Percentiles rank a stretch among this genome's conserved stretches.
Evolutionary conservation across 2,329 filamentous ascomycete species (phyloP).

Genomic region (Podosphaera xanthii): DNA sequence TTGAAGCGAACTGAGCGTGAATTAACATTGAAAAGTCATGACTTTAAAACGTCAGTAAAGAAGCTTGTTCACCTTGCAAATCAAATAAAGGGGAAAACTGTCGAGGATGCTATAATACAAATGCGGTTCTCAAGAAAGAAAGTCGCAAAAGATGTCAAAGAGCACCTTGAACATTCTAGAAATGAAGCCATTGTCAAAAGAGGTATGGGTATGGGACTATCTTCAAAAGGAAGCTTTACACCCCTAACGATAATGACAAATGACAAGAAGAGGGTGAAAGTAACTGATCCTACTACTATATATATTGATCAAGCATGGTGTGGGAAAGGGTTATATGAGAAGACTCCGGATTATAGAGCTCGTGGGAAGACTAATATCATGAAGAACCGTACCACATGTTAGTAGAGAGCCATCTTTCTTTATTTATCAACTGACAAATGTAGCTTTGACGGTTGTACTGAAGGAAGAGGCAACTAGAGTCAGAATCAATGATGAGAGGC

Average conservation of each 20-base stretch:
- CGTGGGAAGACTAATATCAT: conserved; percentile 47
- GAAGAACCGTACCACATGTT: conserved; percentile 51
- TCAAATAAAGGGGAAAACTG: conserved; percentile 80
- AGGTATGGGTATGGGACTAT: conserved; percentile 54
- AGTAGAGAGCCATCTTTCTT: conserved; percentile 19
- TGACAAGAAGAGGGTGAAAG: conserved; percentile 46
- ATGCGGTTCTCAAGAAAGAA: conserved; percentile 95
- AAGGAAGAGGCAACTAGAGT: conserved; percentile 89
- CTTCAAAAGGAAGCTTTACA: conserved; percentile 16
- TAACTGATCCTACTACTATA: conserved; percentile 55
- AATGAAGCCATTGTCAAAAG: conserved; percentile 58
- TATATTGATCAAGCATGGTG: conserved; percentile 93
- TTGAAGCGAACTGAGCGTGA: conserved; percentile 41
- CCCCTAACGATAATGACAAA: conserved; percentile 44
- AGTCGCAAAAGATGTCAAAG: conserved; percentile 55
- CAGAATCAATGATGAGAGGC: conserved; percentile 53
- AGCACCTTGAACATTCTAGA: conserved; percentile 58
- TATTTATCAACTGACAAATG: background rate
- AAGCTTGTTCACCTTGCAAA: conserved; percentile 70
- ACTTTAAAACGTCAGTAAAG: conserved; percentile 70
- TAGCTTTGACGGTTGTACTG: conserved; percentile 55
- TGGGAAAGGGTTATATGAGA: conserved; percentile 41
- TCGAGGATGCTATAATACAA: conserved; percentile 82
- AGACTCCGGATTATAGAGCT: conserved; percentile 46
- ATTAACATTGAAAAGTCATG: conserved; percentile 37